Evolutionary conservation across 2,329 filamentous ascomycete species (phyloP).

Genomic region (Didymella pinodella): DNA sequence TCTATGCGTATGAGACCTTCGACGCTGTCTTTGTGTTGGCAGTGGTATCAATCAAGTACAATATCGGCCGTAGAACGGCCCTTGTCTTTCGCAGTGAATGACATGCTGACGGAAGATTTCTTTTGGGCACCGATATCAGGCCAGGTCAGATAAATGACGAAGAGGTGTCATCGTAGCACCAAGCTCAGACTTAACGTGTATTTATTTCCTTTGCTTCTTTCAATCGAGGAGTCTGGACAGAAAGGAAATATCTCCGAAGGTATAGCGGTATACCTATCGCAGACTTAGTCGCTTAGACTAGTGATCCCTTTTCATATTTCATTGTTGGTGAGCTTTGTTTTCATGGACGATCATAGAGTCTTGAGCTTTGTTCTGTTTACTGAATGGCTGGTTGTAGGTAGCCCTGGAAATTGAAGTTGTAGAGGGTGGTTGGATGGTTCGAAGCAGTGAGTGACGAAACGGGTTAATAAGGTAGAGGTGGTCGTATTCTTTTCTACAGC

Average conservation of each 20-base stretch:
- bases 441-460: neutral
- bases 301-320: neutral
- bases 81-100: neutral
- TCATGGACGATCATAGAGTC: neutral
- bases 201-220: neutral
- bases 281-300: neutral
- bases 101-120: neutral
- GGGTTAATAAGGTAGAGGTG: neutral
- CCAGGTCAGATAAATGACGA: neutral
- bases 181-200: neutral
- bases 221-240: neutral
- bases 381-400: neutral
- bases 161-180: neutral
- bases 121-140: neutral
- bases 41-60: neutral
- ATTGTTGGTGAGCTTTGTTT: neutral
- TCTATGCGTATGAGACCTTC: no score
- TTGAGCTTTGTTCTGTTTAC: neutral
- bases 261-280: neutral
- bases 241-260: neutral
- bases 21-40: no score
- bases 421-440: neutral
- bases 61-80: neutral
- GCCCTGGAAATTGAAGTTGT: neutral
- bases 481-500: neutral